Evolutionary conservation across 148 eudicot genomes (phyloP).

Genomic region (Dianthus caryophyllus): DNA sequence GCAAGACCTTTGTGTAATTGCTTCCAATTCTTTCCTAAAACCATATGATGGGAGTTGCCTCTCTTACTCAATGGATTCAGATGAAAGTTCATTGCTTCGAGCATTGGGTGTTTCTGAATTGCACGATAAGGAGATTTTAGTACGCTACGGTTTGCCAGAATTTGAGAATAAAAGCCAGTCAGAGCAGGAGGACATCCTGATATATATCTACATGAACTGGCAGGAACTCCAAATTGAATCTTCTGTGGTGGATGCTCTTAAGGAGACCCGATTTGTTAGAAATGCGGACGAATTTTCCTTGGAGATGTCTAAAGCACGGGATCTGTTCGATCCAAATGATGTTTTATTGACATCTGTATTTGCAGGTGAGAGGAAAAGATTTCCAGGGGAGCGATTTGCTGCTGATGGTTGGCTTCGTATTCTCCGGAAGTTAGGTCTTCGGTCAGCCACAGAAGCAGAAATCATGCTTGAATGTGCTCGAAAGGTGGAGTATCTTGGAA

Average conservation of each 20-base stretch:
- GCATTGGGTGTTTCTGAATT: constrained; percentile 85
- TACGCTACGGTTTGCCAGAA: constrained; percentile 76
- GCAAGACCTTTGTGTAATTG: constrained; percentile 65
- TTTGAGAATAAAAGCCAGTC: constrained; percentile 66
- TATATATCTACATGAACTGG: constrained; percentile 78
- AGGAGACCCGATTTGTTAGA: constrained; percentile 67
- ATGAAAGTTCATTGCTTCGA: constrained; percentile 57
- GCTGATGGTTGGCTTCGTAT: constrained; percentile 83
- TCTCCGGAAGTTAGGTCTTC: constrained; percentile 75
- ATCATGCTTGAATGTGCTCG: constrained; percentile 89
- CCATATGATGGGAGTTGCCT: constrained; percentile 78
- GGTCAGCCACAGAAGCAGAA: constrained; percentile 68
- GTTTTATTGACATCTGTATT: constrained; percentile 68
- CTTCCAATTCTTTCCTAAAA: constrained; percentile 78
- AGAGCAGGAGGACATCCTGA: constrained; percentile 78
- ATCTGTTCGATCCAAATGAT: constrained; percentile 92
- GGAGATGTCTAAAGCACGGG: constrained; percentile 61
- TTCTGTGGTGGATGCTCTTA: constrained; percentile 64
- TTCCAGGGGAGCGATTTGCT: constrained; percentile 90
- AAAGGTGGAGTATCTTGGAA: constrained; percentile 80
- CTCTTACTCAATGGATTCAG: constrained; percentile 47
- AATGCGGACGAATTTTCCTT: constrained; percentile 74
- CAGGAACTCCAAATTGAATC: constrained; percentile 73
- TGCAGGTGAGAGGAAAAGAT: constrained; percentile 74
- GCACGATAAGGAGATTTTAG: constrained; percentile 73